Conservation (phyloP, 331 rosid species). For the Dryas integrifolia region DNA sequence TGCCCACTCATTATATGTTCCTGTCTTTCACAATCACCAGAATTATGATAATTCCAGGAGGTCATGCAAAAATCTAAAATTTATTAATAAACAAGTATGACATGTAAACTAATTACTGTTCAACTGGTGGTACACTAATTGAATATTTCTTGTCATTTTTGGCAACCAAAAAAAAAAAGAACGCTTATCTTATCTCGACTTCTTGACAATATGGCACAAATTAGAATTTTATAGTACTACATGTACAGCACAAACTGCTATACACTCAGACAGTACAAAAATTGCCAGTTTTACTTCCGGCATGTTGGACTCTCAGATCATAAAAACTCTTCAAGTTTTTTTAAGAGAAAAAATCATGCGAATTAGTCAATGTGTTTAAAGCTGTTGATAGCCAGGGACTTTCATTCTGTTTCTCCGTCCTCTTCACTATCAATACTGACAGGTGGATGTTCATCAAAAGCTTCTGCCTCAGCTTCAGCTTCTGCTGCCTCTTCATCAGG, state of each 20-base stretch:
- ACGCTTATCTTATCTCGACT: not conserved
- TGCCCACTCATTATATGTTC: not conserved
- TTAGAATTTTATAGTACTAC: not conserved
- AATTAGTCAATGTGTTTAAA: not conserved
- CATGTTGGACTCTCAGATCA: not conserved
- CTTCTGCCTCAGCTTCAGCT: conserved; percentile 13
- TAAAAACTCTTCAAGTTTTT: not conserved
- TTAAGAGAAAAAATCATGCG: not conserved
- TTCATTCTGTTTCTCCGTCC: conserved; percentile 20
- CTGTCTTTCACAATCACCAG: not conserved
- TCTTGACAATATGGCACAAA: not conserved
- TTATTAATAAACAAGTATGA: not conserved
- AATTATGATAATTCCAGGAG: not conserved
- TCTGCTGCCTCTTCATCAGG: conserved; percentile 13
- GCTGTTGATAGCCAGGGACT: not conserved
- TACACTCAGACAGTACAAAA: not conserved
- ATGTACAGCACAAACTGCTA: not conserved
- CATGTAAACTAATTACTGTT: not conserved
- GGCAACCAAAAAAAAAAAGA: not conserved
- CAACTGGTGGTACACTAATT: not conserved
- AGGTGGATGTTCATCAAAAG: conserved; percentile 10
- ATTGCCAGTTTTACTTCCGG: not conserved
- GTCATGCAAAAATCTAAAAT: conserved; percentile 1
- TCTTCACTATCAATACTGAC: conserved; percentile 17
- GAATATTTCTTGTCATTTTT: not conserved